Base-by-base conservation (phyloP, 371 early-diverging fungal species). In the Mucor saturninus region DNA sequence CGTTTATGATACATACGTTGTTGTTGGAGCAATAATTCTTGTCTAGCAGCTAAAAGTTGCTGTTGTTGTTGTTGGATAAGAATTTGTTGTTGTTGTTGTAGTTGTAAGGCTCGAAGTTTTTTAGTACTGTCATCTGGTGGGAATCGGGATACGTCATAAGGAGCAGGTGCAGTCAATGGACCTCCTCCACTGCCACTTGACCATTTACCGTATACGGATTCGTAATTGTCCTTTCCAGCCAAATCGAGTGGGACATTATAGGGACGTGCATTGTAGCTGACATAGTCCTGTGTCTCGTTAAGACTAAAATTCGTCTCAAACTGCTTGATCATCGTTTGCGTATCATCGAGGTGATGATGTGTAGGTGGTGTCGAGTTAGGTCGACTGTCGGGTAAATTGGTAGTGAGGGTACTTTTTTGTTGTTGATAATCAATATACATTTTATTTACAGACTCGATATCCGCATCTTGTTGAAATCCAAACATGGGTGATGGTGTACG, bases 31-130 rank as follows among this genome's bases (percentile, higher is more conserved):
- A 80, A 65, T 15, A 81, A 61, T 46, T 83, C 82, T 56, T 78
- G 84, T 30, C 72, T 68, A 59, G 79, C 74, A 54, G 75, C 69
- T 46, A 81, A 43, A 30, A 89, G 55, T 53, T 77, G 81, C 56
- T 83, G 84, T 31, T 82, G 78, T 45, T 86, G 84, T 37, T 82
- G 80, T 52, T 72, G 71, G 29, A 82, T 71, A 29, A 84, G 55
- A 21, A 84, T 62, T 51, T 83, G 83, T 15, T 77, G 77, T 35
- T 78, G 81, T 35, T 78, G 81, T 38, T 83, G 86, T 13, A 84
- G 70, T 62, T 86, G 83, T 15, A 84, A 65, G 2, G 65, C 63
- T 43, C 83, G 80, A 32, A 88, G 67, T 56, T 83, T 82, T 53
- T 81, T 81, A 40, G 83, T 84, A 3, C 60, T 64, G 29, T 60